Evolutionary conservation across 148 eudicot species (phyloP).

Genomic region (Silene latifolia): DNA sequence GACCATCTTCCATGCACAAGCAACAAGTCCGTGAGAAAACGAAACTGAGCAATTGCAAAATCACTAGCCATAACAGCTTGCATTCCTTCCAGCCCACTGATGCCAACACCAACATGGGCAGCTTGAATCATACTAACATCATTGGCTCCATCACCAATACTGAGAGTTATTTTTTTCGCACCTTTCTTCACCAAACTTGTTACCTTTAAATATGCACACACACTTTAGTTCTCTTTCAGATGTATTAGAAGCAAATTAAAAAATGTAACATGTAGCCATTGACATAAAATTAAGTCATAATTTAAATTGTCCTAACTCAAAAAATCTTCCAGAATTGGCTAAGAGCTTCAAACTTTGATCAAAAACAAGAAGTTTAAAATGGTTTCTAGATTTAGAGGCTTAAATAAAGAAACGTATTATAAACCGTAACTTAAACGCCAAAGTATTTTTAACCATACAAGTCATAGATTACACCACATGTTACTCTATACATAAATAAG

Average conservation of each 20-base stretch:
- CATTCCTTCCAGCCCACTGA: constrained; percentile 98
- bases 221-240: neutral
- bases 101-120: constrained; percentile 98
- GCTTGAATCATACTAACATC: constrained; percentile 98
- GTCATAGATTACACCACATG: neutral
- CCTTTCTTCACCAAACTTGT: constrained; percentile 88
- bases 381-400: neutral
- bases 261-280: neutral
- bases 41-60: constrained; percentile 97
- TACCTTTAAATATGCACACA: constrained; percentile 48
- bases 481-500: neutral
- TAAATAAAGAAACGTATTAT: neutral
- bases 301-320: neutral
- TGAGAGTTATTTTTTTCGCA: constrained; percentile 76
- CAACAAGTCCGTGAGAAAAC: constrained; percentile 85
- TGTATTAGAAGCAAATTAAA: neutral
- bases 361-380: neutral
- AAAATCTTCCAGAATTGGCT: neutral
- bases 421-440: neutral
- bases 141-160: constrained; percentile 95
- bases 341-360: neutral
- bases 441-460: neutral
- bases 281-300: neutral
- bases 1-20: constrained; percentile 99
- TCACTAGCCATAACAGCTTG: constrained; percentile 99